These are phyloP conservation scores for Thalia dealbata DNA, from an alignment of 176 grass and related monocot genomes.

Conservation along the genomic window DNA sequence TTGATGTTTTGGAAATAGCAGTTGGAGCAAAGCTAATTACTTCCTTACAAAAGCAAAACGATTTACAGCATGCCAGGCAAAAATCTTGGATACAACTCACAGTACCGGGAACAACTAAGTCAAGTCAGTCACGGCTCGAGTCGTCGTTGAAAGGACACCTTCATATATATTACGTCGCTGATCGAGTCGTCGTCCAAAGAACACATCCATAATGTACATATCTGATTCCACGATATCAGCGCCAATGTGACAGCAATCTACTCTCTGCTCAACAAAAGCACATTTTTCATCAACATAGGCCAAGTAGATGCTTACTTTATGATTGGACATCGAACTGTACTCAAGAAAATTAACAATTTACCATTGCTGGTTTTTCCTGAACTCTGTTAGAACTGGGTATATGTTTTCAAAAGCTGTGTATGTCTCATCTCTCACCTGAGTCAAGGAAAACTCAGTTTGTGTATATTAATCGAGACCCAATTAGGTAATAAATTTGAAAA, in stretches of 20 bases:
- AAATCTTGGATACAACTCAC: neutral
- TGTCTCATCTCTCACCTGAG: constrained; percentile 30
- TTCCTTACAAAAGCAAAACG: neutral
- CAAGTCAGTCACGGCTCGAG: neutral
- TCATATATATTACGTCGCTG: neutral
- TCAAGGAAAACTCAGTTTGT: neutral
- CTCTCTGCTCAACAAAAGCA: neutral
- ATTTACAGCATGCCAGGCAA: neutral
- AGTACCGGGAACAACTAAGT: neutral
- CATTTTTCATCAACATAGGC: neutral
- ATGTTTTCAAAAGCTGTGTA: constrained; percentile 62
- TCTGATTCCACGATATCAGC: neutral
- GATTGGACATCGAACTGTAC: too few relatives aligned
- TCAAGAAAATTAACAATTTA: neutral
- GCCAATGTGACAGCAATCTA: too few relatives aligned
- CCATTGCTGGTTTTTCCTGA: constrained; percentile 38
- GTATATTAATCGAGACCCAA: neutral
- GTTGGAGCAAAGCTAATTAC: neutral
- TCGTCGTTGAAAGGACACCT: neutral
- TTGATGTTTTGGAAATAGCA: neutral
- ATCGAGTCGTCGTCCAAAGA: neutral
- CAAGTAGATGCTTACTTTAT: neutral
- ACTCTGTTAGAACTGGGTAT: constrained; percentile 50
- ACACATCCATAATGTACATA: neutral
- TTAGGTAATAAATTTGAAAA: neutral